Evolutionary conservation across 1,284 basidiomycete genomes (phyloP), one percentile per base, ranked within the genome.

Genomic region (Ustilago trichophora): DNA sequence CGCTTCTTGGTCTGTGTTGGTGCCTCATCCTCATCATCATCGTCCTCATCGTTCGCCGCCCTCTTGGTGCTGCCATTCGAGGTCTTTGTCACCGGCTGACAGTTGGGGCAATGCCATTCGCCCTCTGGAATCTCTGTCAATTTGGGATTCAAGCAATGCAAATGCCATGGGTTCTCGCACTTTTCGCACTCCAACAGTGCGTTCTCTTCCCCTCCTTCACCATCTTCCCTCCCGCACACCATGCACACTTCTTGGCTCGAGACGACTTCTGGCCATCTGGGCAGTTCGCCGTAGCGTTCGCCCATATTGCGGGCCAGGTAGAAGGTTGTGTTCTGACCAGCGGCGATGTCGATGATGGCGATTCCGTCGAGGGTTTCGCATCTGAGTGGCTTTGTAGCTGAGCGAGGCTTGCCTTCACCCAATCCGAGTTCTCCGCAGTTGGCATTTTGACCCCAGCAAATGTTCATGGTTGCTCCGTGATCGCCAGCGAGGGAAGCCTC

Each of bases 91-190:
- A 45, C 47, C 8, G 53, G 54, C 25, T 52, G 49, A 11, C 76
- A 81, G 27, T 60, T 44, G 18, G 63, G 65, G 44, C 76, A 79
- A 49, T 73, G 62, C 73, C 73, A 76, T 46, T 77, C 71, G 44
- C 91, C 93, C 19, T 91, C 90, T 0, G 94, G 94, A 13, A 94
- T 84, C 1, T 85, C 87, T 13, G 83, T 79, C 43, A 98, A 83
- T 3, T 91, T 91, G 7, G 93, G 93, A 27, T 85, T 83, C 42
- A 95, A 86, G 80, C 93, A 98, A 4, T 85, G 85, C 12, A 91
- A 84, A 80, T 98, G 93, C 80, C 90, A 96, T 0, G 93, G 91
- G 40, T 87, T 86, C 77, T 97, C 93, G 80, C 93, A 98, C 89
- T 72, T 75, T 84, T 59, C 63, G 89, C 80, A 81, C 48, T 79